phyloP scores from a whole-genome alignment of 192 early-diverging fungal species.

The Umbelopsis sp. region DNA sequence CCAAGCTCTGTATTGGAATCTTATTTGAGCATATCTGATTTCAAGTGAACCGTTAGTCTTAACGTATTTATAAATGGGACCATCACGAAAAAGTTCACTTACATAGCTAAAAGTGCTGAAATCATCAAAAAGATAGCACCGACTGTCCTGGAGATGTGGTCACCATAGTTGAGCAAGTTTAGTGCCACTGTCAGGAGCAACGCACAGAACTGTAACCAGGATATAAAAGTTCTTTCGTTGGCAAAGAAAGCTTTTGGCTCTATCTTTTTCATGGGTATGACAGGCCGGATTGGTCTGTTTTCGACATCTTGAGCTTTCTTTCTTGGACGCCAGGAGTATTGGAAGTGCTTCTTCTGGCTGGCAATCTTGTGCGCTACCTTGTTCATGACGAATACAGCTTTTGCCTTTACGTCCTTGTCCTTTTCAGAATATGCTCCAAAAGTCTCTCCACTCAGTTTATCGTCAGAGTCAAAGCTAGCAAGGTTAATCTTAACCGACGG shows the following conservation, averaged over 20 bases:
- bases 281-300: slow-evolving; percentile 1
- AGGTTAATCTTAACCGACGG: neutral
- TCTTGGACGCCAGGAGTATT: neutral
- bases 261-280: slow-evolving; percentile 53
- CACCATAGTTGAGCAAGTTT: slow-evolving; percentile 77
- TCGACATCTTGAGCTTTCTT: neutral
- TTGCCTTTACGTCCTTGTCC: neutral
- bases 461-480: neutral
- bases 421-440: neutral
- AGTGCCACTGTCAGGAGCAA: slow-evolving; percentile 73
- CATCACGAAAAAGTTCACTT: too few relatives aligned
- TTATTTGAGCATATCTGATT: slow-evolving; percentile 29
- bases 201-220: slow-evolving; percentile 81
- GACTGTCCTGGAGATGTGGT: slow-evolving; percentile 50
- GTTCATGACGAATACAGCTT: neutral
- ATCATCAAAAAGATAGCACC: slow-evolving; percentile 79
- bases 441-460: neutral
- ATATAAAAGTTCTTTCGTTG: slow-evolving; percentile 86
- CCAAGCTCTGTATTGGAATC: slow-evolving; percentile 35
- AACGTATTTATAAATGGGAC: too few relatives aligned
- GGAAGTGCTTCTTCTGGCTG: neutral
- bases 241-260: slow-evolving; percentile 90
- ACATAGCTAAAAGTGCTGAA: slow-evolving; percentile 69
- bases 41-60: slow-evolving; percentile 33
- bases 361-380: neutral